Base-by-base conservation (phyloP, 2,329 filamentous ascomycete genomes). In the Davidsoniella virescens region DNA sequence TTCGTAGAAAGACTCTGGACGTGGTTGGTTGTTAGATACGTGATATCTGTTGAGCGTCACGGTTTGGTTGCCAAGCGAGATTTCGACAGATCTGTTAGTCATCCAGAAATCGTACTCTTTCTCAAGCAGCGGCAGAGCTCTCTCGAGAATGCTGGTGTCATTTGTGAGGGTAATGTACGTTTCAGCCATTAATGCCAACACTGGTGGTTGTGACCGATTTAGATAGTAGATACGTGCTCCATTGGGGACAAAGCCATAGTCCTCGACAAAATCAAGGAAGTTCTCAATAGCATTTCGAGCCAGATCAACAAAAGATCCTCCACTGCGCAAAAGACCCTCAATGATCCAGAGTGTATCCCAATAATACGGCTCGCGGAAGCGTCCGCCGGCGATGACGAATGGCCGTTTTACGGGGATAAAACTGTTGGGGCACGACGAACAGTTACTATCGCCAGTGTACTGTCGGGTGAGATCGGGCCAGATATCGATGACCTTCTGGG, bases 321-420 rank as follows among this genome's bases (percentile, higher is more conserved):
- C 71, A 0, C 78, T 82, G 44, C 79, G 71, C 33, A 83, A 63
- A 20, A 84, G 67, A 20, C 80, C 80, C 62, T 80, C 73, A 44
- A 83, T 57, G 45, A 82, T 80, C 78, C 76, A 82, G 64, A 74
- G 82, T 29, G 76, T 78, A 60, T 83, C 78, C 79, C 79, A 83
- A 61, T 83, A 83, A 59, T 83, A 84, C 1, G 76, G 71, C 62
- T 84, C 80, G 33, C 79, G 69, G 66, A 84, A 84, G 26, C 80
- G 75, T n/a, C 80, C 79, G 10, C 79, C 79, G 3, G 79, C 78
- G 14, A 84, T 72, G n/a, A 84, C 77, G 57, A 84, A 83, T 2
- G 77, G 79, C 52, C 76, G 73, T 57, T 80, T 80, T 53, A 83
- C 60, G 5, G 78, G 75, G 51, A 83, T 75, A 62, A 80, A 82